These are phyloP conservation scores for Seiridium unicorne DNA, from an alignment of 2,329 filamentous ascomycete species.

Conservation along the genomic window DNA sequence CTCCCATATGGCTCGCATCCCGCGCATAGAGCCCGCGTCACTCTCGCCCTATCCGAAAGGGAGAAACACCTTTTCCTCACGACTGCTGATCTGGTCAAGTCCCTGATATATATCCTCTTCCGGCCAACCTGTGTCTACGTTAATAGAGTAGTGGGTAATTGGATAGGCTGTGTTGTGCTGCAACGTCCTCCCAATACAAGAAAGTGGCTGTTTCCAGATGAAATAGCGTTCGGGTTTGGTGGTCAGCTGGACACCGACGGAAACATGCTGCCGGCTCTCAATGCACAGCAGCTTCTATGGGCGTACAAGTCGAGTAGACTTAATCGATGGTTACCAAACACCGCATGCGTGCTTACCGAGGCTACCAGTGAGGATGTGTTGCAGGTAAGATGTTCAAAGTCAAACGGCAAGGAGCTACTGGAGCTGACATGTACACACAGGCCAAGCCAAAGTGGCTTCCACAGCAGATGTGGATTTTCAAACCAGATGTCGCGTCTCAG, in stretches of 20 bases:
- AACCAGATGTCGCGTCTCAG: neutral
- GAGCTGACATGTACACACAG: neutral
- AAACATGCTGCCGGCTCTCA: neutral
- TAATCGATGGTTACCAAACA: neutral
- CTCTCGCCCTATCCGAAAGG: neutral
- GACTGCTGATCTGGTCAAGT: neutral
- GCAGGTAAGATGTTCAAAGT: neutral
- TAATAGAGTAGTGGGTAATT: neutral
- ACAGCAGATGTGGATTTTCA: neutral
- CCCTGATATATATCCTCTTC: neutral
- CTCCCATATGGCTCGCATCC: neutral
- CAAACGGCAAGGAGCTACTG: neutral
- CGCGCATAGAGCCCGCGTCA: neutral
- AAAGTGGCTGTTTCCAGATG: neutral
- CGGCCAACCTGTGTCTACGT: neutral
- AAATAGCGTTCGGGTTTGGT: neutral
- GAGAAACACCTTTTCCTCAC: neutral
- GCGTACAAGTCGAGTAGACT: neutral
- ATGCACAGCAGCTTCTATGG: neutral
- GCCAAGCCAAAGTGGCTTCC: neutral
- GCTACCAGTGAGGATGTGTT: neutral
- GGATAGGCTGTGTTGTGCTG: neutral
- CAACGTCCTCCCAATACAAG: neutral
- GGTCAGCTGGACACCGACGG: neutral
- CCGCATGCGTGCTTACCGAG: neutral